Conservation (phyloP, 75 land plant species). For the Pinus taeda region DNA sequence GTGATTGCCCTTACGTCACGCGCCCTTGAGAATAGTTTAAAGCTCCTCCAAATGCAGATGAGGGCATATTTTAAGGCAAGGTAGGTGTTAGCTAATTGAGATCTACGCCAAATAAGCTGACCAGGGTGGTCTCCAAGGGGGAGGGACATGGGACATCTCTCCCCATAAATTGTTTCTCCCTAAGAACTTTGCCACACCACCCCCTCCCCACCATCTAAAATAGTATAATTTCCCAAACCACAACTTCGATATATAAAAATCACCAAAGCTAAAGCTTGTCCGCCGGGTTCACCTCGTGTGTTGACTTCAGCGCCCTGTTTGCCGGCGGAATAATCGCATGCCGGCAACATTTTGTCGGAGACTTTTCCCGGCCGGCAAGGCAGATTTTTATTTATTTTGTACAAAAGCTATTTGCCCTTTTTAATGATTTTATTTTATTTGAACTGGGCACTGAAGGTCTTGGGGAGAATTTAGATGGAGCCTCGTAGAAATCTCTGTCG, state of each 20-base stretch:
- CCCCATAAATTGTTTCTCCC: slow-evolving; percentile 6
- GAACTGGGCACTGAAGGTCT: background rate
- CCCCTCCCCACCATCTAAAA: too few relatives aligned
- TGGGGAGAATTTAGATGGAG: background rate
- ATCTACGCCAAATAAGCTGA: slow-evolving; percentile 4
- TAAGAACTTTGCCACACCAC: background rate
- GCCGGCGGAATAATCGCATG: background rate
- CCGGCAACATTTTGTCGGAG: slow-evolving; percentile 8
- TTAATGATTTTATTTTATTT: background rate
- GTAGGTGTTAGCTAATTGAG: slow-evolving; percentile 2
- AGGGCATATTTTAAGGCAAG: background rate
- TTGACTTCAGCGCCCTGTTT: slow-evolving; percentile 3
- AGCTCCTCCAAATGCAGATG: too few relatives aligned
- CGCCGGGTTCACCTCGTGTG: background rate
- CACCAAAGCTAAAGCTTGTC: background rate
- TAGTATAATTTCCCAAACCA: too few relatives aligned
- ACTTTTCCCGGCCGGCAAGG: background rate
- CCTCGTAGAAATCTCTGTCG: background rate
- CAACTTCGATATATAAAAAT: background rate
- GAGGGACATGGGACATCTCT: background rate
- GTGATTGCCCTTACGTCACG: too few relatives aligned
- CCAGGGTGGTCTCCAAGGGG: slow-evolving; percentile 12
- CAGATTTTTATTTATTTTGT: background rate
- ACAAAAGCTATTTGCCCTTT: background rate
- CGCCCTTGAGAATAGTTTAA: too few relatives aligned